Percentiles rank a stretch among this genome's conserved stretches.
Evolutionary conservation across 2,329 filamentous ascomycete genomes (phyloP).

Genomic region (Fusarium sp.): DNA sequence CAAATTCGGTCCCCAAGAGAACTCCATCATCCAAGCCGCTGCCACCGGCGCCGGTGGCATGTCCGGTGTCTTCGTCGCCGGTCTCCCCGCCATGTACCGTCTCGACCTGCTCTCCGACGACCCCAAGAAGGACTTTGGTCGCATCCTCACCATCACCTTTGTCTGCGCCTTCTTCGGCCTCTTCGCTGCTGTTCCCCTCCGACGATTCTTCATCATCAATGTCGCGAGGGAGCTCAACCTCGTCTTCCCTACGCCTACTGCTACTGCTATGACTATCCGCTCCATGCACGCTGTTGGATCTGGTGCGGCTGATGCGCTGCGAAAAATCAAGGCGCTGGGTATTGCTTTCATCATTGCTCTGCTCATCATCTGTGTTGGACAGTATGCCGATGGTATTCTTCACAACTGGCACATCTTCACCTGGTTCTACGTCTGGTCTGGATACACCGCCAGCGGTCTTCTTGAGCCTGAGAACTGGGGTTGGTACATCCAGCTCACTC

Average conservation of each 20-base stretch:
- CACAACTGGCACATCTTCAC: slow-evolving; percentile 66
- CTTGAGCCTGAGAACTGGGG: slow-evolving; percentile 65
- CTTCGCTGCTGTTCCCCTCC: slow-evolving; percentile 68
- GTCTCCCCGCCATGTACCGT: slow-evolving; percentile 67
- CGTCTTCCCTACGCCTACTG: slow-evolving; percentile 66
- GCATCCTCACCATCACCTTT: slow-evolving; percentile 67
- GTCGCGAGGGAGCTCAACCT: slow-evolving; percentile 67
- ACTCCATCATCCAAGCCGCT: slow-evolving; percentile 67
- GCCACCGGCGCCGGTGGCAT: slow-evolving; percentile 68
- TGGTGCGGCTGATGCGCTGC: slow-evolving; percentile 60
- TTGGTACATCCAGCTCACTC: slow-evolving; percentile 67
- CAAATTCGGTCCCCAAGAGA: slow-evolving; percentile 67
- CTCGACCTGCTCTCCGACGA: slow-evolving; percentile 57
- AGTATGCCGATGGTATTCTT: slow-evolving; percentile 67
- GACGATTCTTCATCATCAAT: slow-evolving; percentile 74
- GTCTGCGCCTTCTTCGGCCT: slow-evolving; percentile 71
- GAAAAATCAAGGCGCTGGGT: slow-evolving; percentile 64
- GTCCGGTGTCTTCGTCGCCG: slow-evolving; percentile 65
- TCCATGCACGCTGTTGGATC: slow-evolving; percentile 66
- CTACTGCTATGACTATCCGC: slow-evolving; percentile 68
- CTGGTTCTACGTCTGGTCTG: slow-evolving; percentile 63
- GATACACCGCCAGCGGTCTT: slow-evolving; percentile 59
- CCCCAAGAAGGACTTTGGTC: slow-evolving; percentile 63
- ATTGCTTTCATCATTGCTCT: slow-evolving; percentile 60
- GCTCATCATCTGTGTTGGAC: slow-evolving; percentile 61